These are phyloP conservation scores for Pythium rishiriense DNA, from an alignment of 352 stramenopile genomes.

Conservation along the genomic window DNA sequence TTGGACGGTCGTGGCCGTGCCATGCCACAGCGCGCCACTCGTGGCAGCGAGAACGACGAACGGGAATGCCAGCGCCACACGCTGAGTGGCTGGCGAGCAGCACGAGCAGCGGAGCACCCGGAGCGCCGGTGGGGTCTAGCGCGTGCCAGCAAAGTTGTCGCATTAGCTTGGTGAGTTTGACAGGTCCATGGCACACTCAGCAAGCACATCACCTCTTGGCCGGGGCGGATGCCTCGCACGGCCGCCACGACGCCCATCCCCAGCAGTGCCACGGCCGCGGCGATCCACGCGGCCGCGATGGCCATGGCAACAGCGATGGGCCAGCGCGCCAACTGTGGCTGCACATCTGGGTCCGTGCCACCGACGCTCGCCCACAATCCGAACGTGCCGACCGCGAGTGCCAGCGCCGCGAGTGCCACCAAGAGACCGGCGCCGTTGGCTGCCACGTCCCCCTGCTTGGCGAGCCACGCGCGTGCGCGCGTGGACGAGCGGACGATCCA, in stretches of 20 bases:
- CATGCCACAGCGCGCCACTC: slow-evolving; percentile 34
- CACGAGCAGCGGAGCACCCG: slow-evolving; percentile 58
- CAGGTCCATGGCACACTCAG: neutral
- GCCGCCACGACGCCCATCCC: slow-evolving; percentile 1
- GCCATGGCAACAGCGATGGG: neutral
- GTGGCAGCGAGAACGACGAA: slow-evolving; percentile 24
- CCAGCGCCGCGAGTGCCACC: neutral
- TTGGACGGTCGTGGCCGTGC: slow-evolving; percentile 1
- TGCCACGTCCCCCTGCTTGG: neutral
- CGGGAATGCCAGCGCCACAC: slow-evolving; percentile 34
- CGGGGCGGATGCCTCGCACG: neutral
- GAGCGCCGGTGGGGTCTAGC: slow-evolving; percentile 36
- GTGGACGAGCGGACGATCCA: slow-evolving; percentile 14
- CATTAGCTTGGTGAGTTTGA: neutral
- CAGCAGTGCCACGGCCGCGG: slow-evolving; percentile 3
- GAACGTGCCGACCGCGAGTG: slow-evolving; percentile 6
- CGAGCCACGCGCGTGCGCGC: slow-evolving; percentile 1
- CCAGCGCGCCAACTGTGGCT: neutral
- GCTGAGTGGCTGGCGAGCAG: slow-evolving; percentile 43
- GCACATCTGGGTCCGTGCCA: neutral
- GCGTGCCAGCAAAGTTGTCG: neutral
- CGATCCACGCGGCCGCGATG: slow-evolving; percentile 8
- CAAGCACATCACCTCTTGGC: slow-evolving; percentile 23
- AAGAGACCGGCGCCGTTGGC: neutral
- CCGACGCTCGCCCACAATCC: slow-evolving; percentile 6